Evolutionary conservation across 1,284 basidiomycete genomes (phyloP).

Genomic region (Laetiporus sulphureus): DNA sequence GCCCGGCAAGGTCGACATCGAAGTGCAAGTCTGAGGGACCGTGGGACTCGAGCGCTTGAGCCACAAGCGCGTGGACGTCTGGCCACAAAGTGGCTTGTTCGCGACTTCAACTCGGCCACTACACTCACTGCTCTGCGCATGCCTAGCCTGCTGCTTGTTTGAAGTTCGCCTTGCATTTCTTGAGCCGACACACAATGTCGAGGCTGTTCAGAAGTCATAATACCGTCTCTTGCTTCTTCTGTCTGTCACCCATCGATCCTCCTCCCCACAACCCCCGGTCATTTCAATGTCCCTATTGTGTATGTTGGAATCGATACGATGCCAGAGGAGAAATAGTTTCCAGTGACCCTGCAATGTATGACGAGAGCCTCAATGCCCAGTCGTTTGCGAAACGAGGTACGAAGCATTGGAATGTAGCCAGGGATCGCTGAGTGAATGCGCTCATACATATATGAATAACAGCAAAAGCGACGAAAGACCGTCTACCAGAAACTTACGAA

Average conservation of each 20-base stretch:
- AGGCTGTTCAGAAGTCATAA: conserved; percentile 29
- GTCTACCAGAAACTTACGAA: conserved; percentile 52
- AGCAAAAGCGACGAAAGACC: too few relatives aligned
- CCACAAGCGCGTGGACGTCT: too few relatives aligned
- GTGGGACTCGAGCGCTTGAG: too few relatives aligned
- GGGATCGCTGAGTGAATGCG: not conserved
- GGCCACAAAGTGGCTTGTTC: not conserved
- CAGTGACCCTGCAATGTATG: conserved; percentile 84
- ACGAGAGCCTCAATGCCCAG: conserved; percentile 58
- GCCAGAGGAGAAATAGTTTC: conserved; percentile 67
- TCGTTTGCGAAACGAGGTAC: conserved; percentile 75
- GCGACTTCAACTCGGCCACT: conserved; percentile 9
- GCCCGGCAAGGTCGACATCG: conserved; percentile 35
- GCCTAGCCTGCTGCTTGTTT: too few relatives aligned
- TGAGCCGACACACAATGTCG: conserved; percentile 14
- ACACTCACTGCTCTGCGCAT: too few relatives aligned
- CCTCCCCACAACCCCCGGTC: conserved; percentile 41
- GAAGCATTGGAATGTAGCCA: too few relatives aligned
- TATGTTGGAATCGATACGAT: conserved; percentile 69
- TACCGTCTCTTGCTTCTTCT: conserved; percentile 56
- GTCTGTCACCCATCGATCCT: conserved; percentile 40
- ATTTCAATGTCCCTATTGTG: conserved; percentile 63
- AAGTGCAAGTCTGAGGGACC: too few relatives aligned
- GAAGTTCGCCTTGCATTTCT: conserved; percentile 1
- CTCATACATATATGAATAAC: too few relatives aligned